Conservation (phyloP, 352 stramenopile genomes). For the Pythium scleroteichum region DNA sequence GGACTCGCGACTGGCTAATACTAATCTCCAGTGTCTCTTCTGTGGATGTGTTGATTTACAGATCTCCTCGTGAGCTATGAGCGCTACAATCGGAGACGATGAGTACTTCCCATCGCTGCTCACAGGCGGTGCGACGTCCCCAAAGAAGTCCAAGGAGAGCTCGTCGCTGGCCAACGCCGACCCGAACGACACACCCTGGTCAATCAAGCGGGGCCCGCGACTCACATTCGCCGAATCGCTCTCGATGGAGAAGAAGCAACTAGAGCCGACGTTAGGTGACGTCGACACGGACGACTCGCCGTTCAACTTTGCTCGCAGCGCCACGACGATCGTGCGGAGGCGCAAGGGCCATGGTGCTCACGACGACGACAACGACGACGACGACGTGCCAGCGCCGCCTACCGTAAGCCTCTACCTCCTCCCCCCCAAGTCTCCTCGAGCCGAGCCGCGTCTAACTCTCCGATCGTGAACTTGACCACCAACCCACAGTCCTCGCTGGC, state of each 20-base stretch:
- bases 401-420: conserved; percentile 32
- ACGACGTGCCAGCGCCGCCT: conserved; percentile 58
- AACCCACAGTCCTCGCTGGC: conserved; percentile 43
- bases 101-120: conserved; percentile 80
- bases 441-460: too few species aligned
- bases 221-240: conserved; percentile 71
- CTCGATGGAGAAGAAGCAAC: conserved; percentile 56
- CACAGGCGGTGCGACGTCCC: conserved; percentile 51
- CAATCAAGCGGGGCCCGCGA: conserved; percentile 39
- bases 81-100: conserved; percentile 40
- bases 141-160: conserved; percentile 60
- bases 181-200: conserved; percentile 22
- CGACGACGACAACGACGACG: conserved; percentile 34
- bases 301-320: conserved; percentile 46
- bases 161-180: conserved; percentile 30
- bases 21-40: neutral
- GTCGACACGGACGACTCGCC: conserved; percentile 54
- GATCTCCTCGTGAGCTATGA: conserved; percentile 14
- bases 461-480: too few species aligned
- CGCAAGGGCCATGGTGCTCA: conserved; percentile 36
- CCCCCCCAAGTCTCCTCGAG: neutral
- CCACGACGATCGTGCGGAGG: conserved; percentile 35
- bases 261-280: conserved; percentile 31
- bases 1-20: too few species aligned
- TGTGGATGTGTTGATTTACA: neutral